phyloP scores from a whole-genome alignment of 345 rosid genomes.

The Erodium maritimum region DNA sequence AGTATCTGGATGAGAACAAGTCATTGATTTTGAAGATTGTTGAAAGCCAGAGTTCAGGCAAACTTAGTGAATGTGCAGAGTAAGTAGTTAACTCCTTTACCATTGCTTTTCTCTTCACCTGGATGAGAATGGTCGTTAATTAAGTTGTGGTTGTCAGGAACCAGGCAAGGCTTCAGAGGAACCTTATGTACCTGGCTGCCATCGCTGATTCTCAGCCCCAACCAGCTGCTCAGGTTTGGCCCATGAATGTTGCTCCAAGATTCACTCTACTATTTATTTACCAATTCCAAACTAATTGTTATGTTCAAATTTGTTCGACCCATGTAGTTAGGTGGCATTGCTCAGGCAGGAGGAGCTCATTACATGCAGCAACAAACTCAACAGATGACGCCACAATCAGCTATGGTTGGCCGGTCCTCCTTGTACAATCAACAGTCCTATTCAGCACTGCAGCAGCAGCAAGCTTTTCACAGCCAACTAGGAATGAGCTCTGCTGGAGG shows the following conservation, averaged over 20 bases:
- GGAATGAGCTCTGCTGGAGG: slow-evolving; percentile 87
- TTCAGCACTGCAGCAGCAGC: slow-evolving; percentile 77
- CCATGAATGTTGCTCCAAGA: too few species aligned
- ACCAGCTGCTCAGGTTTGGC: slow-evolving; percentile 85
- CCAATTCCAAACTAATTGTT: neutral
- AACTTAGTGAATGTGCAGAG: slow-evolving; percentile 94
- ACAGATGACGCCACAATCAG: slow-evolving; percentile 80
- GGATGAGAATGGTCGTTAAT: neutral
- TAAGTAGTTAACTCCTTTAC: slow-evolving; percentile 33
- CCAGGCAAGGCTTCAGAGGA: slow-evolving; percentile 92
- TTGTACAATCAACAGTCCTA: slow-evolving; percentile 69
- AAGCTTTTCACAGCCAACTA: slow-evolving; percentile 74
- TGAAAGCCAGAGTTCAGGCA: slow-evolving; percentile 96
- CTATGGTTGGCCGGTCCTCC: slow-evolving; percentile 88
- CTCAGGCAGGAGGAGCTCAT: slow-evolving; percentile 78
- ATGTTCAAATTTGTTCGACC: slow-evolving; percentile 11
- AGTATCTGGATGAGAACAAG: slow-evolving; percentile 99
- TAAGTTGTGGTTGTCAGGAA: slow-evolving; percentile 38
- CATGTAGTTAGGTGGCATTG: slow-evolving; percentile 51
- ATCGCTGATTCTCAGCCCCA: slow-evolving; percentile 99
- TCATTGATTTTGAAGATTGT: slow-evolving; percentile 99
- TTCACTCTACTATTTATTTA: too few species aligned
- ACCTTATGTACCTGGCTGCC: slow-evolving; percentile 98
- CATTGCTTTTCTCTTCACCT: too few species aligned
- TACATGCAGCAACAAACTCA: slow-evolving; percentile 94